phyloP scores from a whole-genome alignment of 2,329 filamentous ascomycete species.

The Lachnellula cervina region DNA sequence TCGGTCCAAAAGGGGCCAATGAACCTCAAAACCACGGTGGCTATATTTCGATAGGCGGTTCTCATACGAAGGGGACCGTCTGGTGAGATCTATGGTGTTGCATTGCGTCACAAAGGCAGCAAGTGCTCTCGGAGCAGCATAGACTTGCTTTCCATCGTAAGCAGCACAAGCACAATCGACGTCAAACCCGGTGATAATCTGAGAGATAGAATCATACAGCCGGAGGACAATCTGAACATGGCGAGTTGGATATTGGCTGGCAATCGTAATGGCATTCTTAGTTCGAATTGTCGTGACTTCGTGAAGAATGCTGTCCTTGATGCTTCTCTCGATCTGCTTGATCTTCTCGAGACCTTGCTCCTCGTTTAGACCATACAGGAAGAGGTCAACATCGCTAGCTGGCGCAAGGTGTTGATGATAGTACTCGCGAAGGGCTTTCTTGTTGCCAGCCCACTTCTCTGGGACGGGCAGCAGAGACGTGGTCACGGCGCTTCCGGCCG shows the following conservation, averaged over 20 bases:
- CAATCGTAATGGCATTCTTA: conserved; percentile 84
- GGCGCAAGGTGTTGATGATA: conserved; percentile 79
- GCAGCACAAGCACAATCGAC: conserved; percentile 80
- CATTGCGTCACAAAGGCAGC: conserved; percentile 76
- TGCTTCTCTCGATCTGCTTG: conserved; percentile 69
- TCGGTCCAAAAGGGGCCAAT: conserved; percentile 71
- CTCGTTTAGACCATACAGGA: conserved; percentile 74
- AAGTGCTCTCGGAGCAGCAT: conserved; percentile 69
- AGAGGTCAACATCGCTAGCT: conserved; percentile 82
- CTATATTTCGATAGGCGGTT: conserved; percentile 83
- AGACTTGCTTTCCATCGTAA: conserved; percentile 77
- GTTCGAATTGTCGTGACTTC: conserved; percentile 81
- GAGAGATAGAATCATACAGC: conserved; percentile 76
- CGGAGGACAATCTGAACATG: conserved; percentile 82
- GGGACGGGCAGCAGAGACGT: conserved; percentile 73
- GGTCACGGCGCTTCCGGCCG: conserved; percentile 73
- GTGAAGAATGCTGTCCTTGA: conserved; percentile 72
- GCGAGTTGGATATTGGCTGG: conserved; percentile 74
- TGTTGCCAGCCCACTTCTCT: conserved; percentile 54
- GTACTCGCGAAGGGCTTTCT: conserved; percentile 62
- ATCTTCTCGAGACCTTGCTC: conserved; percentile 79
- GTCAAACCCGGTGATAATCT: conserved; percentile 84
- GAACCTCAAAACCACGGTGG: conserved; percentile 77
- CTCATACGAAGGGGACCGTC: conserved; percentile 81
- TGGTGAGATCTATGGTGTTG: conserved; percentile 73